These are phyloP conservation scores for Sporothrix sp. DNA, from an alignment of 2,329 filamentous ascomycete genomes.

Conservation along the genomic window DNA sequence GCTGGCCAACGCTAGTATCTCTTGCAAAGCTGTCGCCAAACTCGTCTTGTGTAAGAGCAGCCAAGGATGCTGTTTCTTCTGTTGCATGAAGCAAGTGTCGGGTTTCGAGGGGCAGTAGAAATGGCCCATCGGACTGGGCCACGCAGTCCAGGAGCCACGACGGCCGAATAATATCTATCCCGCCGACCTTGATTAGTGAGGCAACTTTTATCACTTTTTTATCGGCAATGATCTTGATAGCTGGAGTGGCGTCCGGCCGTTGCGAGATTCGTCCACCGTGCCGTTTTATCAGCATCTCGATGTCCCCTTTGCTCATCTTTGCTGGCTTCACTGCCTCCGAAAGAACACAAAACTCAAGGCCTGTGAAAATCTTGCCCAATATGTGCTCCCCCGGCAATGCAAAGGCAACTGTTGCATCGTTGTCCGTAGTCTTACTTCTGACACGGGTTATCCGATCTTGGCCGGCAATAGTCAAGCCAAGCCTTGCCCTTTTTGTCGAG, in stretches of 20 bases:
- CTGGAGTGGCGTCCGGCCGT: constrained; percentile 49
- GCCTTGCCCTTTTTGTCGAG: constrained; percentile 53
- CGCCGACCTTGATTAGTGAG: constrained; percentile 61
- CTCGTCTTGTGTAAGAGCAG: constrained; percentile 57
- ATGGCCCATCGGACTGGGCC: constrained; percentile 41
- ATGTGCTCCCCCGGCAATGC: neutral
- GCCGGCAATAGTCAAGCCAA: constrained; percentile 62
- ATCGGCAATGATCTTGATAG: constrained; percentile 68
- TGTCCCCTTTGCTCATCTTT: constrained; percentile 66
- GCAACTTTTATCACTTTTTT: constrained; percentile 73
- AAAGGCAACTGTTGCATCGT: constrained; percentile 30
- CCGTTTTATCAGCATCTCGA: constrained; percentile 73
- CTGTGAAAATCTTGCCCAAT: constrained; percentile 58
- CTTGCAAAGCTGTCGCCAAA: constrained; percentile 78
- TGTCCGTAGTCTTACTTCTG: neutral
- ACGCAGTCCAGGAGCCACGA: constrained; percentile 80
- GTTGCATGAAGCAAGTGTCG: constrained; percentile 64
- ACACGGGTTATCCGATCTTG: constrained; percentile 46
- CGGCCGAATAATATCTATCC: constrained; percentile 64
- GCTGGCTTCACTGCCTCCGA: constrained; percentile 60
- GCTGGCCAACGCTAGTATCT: constrained; percentile 35
- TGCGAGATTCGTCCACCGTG: constrained; percentile 76
- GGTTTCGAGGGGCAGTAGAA: constrained; percentile 53
- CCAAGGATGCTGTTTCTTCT: constrained; percentile 42
- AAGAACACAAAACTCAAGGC: constrained; percentile 72